Evolutionary conservation across 805 yeast genomes (phyloP), one percentile per base, ranked within the genome.

Genomic region (Saturnispora sekii): DNA sequence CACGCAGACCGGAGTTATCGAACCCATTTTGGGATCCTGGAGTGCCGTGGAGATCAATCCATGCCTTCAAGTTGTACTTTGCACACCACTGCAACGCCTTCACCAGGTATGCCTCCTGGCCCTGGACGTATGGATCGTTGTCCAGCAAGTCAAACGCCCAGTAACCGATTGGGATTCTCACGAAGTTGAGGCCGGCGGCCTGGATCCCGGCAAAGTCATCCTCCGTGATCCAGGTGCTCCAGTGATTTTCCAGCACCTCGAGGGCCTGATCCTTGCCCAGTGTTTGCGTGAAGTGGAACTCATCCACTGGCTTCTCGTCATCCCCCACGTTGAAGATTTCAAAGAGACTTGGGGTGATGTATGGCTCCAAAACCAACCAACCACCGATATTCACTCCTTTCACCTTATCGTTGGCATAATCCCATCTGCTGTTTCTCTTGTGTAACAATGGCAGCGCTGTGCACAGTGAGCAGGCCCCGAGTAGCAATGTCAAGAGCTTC

Each of bases 1-100:
- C 96, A 55, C 88, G 68, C 28, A 72, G 62, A 1, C 95, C 95
- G 7, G 86, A 78, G 54, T 84, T 85, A 56, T 84, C 90, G 66
- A 84, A 84, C 11, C 94, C 94, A 60, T 85, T 85, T 57, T 85
- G 94, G 1, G 89, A 80, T 1, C 90, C 93, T 6, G 94, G 93
- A 10, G 73, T 80, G 11, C 93, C 88, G 54, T 85, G 95, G 44
- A 85, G 62, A 56, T 85, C 94, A 42, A 85, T 64, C 81, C 84
- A 78, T 4, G 79, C 82, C 47, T 81, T 74, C 49, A 85, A 63
- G 12, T 70, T 79, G 52, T 79, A 61, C 35, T 67, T 66, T 17
- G 73, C 61, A 15, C 83, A 77, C 94, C 94, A 85, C 39, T 66
- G 73, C 33, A 85, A 63, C 1, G 86, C 84, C 46, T 73, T 62